A percentile compares a stretch with the other conserved stretches of the same genome.
Evolutionary conservation across 2,329 filamentous ascomycete genomes (phyloP).

Genomic region (Pseudogymnoascus sp.): DNA sequence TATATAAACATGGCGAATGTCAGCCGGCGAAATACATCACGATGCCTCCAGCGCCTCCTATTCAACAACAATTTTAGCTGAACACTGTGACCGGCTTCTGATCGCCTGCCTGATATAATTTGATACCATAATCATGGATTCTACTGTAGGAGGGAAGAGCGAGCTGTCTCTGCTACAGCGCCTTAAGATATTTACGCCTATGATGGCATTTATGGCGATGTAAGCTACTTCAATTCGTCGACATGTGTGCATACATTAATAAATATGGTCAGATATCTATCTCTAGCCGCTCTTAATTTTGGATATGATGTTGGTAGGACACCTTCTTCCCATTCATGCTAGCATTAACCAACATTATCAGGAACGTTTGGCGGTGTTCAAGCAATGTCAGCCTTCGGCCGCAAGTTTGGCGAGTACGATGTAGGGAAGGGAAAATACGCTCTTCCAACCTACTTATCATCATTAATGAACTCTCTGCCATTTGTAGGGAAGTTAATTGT

Average conservation of each 20-base stretch:
- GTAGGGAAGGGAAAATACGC: neutral
- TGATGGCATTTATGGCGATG: neutral
- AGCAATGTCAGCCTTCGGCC: neutral
- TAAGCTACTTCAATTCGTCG: neutral
- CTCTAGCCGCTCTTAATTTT: conserved; percentile 4
- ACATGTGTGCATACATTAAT: neutral
- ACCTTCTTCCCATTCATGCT: neutral
- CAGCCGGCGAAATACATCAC: neutral
- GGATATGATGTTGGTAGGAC: conserved; percentile 6
- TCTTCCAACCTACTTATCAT: conserved; percentile 7
- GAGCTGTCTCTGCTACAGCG: neutral
- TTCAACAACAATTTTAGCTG: neutral
- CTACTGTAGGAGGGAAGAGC: neutral
- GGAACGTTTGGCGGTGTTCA: neutral
- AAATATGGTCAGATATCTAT: neutral
- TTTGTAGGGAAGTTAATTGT: conserved; percentile 6
- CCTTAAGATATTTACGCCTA: neutral
- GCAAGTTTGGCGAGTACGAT: conserved; percentile 6
- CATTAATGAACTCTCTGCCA: conserved; percentile 4
- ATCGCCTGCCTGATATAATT: neutral
- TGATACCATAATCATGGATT: neutral
- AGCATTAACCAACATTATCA: neutral
- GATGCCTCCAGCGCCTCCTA: neutral
- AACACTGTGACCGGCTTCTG: neutral
- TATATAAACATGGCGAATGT: neutral